phyloP scores from a whole-genome alignment of 148 eudicot genomes.

The Cornus kousa region DNA sequence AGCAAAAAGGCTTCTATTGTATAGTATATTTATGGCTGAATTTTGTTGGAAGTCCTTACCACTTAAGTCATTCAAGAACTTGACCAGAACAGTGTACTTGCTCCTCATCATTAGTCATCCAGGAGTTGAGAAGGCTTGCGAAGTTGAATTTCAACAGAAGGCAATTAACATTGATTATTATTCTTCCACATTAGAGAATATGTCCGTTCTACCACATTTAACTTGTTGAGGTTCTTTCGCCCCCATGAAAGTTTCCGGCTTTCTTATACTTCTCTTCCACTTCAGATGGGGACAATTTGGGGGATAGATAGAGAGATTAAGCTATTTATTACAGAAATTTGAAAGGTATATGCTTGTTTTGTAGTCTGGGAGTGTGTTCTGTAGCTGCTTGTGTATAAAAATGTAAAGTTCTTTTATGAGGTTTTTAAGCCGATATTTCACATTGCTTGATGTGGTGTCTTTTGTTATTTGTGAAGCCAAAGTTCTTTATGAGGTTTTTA shows the following conservation, averaged over 20 bases:
- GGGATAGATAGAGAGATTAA: conserved; percentile 2
- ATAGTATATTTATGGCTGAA: not conserved
- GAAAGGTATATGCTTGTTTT: not conserved
- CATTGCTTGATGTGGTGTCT: not conserved
- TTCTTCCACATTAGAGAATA: not conserved
- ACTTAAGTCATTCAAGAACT: not conserved
- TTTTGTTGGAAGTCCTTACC: not conserved
- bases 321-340: not conserved
- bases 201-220: not conserved
- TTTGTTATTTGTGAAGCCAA: too few species aligned
- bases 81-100: not conserved
- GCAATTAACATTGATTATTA: too few species aligned
- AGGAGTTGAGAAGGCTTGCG: not conserved
- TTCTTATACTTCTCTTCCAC: not conserved
- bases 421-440: not conserved
- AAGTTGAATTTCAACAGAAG: not conserved
- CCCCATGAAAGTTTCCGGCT: not conserved
- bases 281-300: not conserved
- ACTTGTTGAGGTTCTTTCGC: not conserved
- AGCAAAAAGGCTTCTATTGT: not conserved
- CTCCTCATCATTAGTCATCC: not conserved
- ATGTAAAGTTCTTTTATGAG: not conserved
- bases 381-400: not conserved
- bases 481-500: too few species aligned
- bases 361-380: not conserved